phyloP scores from a whole-genome alignment of 768 basidiomycete species.

The Russula olivacea region DNA sequence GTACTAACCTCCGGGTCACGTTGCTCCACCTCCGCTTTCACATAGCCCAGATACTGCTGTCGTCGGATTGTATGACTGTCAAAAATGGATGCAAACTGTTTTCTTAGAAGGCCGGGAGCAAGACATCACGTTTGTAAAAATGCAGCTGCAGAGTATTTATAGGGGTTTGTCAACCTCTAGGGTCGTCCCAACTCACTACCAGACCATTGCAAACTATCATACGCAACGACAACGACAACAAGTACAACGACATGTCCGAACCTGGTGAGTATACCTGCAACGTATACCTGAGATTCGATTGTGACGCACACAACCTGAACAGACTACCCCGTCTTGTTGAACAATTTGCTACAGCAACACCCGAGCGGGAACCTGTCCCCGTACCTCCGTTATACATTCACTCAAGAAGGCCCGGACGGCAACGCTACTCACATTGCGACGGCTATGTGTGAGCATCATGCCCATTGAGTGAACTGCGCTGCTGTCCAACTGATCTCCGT shows the following conservation, averaged over 20 bases:
- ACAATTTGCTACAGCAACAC: slow-evolving; percentile 1
- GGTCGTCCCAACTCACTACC: not conserved
- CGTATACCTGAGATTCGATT: not conserved
- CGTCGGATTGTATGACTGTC: slow-evolving; percentile 14
- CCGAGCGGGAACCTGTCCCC: not conserved
- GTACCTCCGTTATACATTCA: not conserved
- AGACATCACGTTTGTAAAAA: not conserved
- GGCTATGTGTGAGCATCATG: not conserved
- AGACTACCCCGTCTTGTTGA: not conserved
- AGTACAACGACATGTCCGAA: not conserved
- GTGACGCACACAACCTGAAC: not conserved
- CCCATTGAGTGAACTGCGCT: not conserved
- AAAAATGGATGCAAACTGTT: not conserved
- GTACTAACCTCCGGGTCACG: not conserved
- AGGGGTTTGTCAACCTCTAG: not conserved
- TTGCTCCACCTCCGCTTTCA: not conserved
- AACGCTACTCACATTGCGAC: not conserved
- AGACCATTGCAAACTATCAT: not conserved
- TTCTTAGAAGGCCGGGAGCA: not conserved
- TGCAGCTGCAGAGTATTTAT: slow-evolving; percentile 1
- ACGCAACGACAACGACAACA: not conserved
- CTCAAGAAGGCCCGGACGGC: not conserved
- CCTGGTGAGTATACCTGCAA: not conserved
- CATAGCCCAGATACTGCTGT: not conserved
- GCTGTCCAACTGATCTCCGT: not conserved